phyloP scores from a whole-genome alignment of 208 protist genomes.

The Leptomonas seymouri region DNA sequence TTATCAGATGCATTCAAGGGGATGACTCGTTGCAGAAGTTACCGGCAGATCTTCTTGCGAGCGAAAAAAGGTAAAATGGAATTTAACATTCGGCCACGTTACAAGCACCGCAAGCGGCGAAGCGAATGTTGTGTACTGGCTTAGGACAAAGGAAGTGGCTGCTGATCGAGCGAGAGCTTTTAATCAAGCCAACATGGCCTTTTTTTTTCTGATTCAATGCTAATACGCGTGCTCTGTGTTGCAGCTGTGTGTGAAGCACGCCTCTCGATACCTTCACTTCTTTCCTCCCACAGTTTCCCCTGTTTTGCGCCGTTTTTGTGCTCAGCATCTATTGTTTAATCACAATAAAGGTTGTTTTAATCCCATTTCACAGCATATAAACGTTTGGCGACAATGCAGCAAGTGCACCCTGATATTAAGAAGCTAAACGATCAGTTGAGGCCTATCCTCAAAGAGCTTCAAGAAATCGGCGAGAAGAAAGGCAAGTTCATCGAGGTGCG shows the following conservation, averaged over 20 bases:
- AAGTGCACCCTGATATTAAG: conserved; percentile 84
- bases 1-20: no score
- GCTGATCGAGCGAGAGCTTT: no score
- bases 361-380: neutral
- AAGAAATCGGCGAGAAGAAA: conserved; percentile 88
- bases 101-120: no score
- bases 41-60: no score
- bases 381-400: conserved; percentile 44
- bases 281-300: neutral
- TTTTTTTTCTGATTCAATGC: neutral
- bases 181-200: no score
- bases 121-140: no score
- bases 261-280: neutral
- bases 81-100: no score
- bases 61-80: no score
- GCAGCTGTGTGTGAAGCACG: neutral
- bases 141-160: no score
- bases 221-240: neutral
- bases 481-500: conserved; percentile 82
- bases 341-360: neutral
- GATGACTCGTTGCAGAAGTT: neutral
- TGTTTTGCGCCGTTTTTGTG: no score
- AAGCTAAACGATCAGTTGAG: conserved; percentile 77
- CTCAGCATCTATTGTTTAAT: neutral
- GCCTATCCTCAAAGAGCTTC: conserved; percentile 75